phyloP scores from a whole-genome alignment of 768 basidiomycete genomes.

The Dacryopinax primogenitus region DNA sequence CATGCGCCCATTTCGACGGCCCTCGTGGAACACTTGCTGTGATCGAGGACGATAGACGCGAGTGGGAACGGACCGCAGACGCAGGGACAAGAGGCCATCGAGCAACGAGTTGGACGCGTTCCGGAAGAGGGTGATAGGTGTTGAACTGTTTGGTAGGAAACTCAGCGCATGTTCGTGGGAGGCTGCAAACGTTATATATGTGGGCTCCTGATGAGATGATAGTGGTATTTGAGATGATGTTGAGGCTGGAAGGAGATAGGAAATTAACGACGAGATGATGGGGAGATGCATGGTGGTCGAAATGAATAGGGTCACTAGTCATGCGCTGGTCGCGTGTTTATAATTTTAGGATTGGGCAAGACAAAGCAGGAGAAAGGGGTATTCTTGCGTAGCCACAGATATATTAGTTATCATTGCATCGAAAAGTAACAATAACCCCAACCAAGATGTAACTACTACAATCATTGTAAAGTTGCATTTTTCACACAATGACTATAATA shows the following conservation, averaged over 20 bases:
- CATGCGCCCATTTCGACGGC: constrained; percentile 11
- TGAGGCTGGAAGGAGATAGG: constrained; percentile 16
- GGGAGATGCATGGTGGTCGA: constrained; percentile 22
- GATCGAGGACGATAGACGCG: constrained; percentile 13
- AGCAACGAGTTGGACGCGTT: constrained; percentile 14
- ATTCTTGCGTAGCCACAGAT: too few relatives aligned
- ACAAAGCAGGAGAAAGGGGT: too few relatives aligned
- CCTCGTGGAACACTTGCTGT: constrained; percentile 3
- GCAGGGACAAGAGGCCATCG: neutral
- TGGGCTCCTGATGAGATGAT: constrained; percentile 8
- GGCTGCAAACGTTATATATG: constrained; percentile 21
- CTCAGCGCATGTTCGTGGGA: constrained; percentile 24
- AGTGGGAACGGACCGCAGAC: constrained; percentile 10
- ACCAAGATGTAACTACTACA: too few relatives aligned
- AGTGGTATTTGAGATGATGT: constrained; percentile 12
- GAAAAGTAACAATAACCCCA: neutral
- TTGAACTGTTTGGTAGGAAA: constrained; percentile 8
- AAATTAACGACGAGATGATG: constrained; percentile 16
- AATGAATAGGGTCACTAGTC: neutral
- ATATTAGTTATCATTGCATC: too few relatives aligned
- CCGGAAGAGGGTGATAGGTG: constrained; percentile 18
- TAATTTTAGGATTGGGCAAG: too few relatives aligned
- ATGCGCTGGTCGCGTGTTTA: neutral
- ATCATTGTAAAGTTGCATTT: too few relatives aligned
- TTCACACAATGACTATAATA: neutral